phyloP scores from a whole-genome alignment of 1,139 yeast genomes.

The Magnusiomyces suaveolens region DNA sequence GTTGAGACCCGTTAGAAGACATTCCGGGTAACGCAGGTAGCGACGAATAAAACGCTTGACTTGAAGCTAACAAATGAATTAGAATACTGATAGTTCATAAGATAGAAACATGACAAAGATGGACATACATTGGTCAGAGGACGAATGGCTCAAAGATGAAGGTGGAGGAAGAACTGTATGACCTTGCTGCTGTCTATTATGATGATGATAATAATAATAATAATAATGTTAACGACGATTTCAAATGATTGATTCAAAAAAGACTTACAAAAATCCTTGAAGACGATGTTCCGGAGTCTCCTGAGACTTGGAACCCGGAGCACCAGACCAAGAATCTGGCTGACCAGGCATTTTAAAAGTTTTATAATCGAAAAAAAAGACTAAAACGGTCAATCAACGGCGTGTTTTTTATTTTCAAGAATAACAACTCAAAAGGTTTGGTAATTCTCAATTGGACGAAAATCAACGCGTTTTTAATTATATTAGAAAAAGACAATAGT shows the following conservation, averaged over 20 bases:
- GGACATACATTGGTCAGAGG: constrained; percentile 18
- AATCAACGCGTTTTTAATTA: background rate
- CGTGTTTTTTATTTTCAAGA: no score
- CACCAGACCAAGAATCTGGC: constrained; percentile 12
- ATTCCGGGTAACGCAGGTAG: constrained; percentile 44
- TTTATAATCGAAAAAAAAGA: no score
- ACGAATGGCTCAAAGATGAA: constrained; percentile 16
- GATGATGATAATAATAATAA: background rate
- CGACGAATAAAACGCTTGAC: constrained; percentile 37
- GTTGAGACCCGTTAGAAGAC: constrained; percentile 17
- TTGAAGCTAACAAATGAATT: constrained; percentile 2
- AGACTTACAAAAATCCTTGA: constrained; percentile 20
- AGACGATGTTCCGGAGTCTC: constrained; percentile 12
- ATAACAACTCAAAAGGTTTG: no score
- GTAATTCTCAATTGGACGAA: background rate
- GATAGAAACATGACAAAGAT: background rate
- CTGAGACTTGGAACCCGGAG: constrained; percentile 6
- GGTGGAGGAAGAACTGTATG: constrained; percentile 30
- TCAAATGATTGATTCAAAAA: background rate
- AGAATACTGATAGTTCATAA: background rate
- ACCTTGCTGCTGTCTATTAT: constrained; percentile 21
- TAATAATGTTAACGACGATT: background rate
- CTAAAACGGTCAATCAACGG: no score
- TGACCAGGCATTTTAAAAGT: constrained; percentile 12
- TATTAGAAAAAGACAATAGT: no score